Percentiles rank a stretch among this genome's conserved stretches.
phyloP scores from a whole-genome alignment of 495 filamentous ascomycete genomes.

The Penicillium chermesinum region DNA sequence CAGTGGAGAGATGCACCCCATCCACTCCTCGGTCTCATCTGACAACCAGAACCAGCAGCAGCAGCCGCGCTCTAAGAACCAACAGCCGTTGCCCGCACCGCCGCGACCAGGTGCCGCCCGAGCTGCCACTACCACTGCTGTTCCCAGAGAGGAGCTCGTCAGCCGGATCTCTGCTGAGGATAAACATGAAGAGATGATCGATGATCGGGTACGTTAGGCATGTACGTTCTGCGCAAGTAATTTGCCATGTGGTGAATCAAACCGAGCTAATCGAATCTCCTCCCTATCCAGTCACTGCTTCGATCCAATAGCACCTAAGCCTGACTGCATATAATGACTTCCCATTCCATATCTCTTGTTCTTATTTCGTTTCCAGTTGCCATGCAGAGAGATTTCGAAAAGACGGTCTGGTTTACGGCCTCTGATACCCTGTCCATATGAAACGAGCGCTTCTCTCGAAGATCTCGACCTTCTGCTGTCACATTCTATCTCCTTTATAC shows the following conservation, averaged over 20 bases:
- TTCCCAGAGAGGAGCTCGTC: conserved; percentile 46
- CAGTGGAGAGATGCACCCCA: conserved; percentile 47
- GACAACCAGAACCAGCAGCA: conserved; percentile 25
- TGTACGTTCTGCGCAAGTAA: conserved; percentile 10
- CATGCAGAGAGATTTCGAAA: conserved; percentile 15
- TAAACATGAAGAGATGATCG: conserved; percentile 59
- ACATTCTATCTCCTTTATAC: conserved; percentile 18
- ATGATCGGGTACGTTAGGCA: conserved; percentile 61
- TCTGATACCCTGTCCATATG: conserved; percentile 33
- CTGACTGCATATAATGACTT: conserved; percentile 13
- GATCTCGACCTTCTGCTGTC: conserved; percentile 6
- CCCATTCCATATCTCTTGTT: conserved; percentile 3
- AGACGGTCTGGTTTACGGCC: conserved; percentile 18
- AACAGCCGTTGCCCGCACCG: conserved; percentile 21
- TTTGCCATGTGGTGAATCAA: conserved; percentile 9
- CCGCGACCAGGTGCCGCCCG: conserved; percentile 46
- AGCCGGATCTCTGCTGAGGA: conserved; percentile 60
- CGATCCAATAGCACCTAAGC: conserved; percentile 40
- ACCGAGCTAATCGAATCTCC: conserved; percentile 8
- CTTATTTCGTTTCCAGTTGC: background rate
- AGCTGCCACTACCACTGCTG: conserved; percentile 59
- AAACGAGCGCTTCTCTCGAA: conserved; percentile 10
- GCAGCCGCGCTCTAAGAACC: conserved; percentile 11
- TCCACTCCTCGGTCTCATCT: conserved; percentile 28
- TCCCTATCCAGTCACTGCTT: conserved; percentile 25